phyloP scores from a whole-genome alignment of 1,139 yeast species.

The Protomyces pachydermus region DNA sequence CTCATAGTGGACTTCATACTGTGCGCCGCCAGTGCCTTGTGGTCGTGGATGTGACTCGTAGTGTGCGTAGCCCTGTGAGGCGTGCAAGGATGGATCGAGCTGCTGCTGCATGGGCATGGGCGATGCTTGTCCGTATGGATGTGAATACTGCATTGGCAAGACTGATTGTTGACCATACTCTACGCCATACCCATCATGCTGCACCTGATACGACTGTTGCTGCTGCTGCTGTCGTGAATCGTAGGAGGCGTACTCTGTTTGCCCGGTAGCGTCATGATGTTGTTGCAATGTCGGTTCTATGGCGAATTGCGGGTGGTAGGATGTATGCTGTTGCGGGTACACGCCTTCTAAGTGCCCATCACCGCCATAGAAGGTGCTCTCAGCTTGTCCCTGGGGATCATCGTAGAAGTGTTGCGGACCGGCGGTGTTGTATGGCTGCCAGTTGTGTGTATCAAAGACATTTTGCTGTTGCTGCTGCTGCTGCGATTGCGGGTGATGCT shows the following conservation, averaged over 20 bases:
- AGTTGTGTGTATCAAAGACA: neutral
- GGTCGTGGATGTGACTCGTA: no score
- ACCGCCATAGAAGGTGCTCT: neutral
- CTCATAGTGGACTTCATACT: neutral
- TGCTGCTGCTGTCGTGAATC: neutral
- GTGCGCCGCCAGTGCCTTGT: no score
- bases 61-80: no score
- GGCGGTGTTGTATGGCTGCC: neutral
- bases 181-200: neutral
- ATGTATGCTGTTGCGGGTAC: no score
- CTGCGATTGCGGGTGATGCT: neutral
- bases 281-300: neutral
- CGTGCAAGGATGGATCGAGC: no score
- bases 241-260: neutral
- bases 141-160: neutral
- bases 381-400: slow-evolving; percentile 1
- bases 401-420: neutral
- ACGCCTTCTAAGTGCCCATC: no score
- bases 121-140: neutral
- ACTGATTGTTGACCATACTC: neutral
- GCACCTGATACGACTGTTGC: neutral
- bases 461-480: slow-evolving; percentile 6
- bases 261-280: neutral
- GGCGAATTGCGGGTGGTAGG: neutral
- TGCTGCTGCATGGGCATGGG: no score